Evolutionary conservation across 129 eudicot genomes (phyloP).

Genomic region (Artemisia tridentata): DNA sequence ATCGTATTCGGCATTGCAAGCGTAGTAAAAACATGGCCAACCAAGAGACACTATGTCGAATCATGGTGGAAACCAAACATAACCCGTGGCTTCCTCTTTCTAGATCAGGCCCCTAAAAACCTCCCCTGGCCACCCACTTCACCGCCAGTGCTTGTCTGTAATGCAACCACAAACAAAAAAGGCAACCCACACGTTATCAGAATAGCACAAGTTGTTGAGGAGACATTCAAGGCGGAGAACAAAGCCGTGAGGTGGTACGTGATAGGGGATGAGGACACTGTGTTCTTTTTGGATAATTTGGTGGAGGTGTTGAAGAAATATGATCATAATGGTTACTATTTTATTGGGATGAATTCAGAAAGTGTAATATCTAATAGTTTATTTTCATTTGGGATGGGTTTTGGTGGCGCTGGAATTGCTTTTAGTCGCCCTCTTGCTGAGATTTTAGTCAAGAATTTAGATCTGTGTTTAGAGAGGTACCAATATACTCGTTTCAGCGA

Average conservation of each 20-base stretch:
- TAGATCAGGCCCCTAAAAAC: conserved; percentile 46
- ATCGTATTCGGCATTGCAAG: conserved; percentile 57
- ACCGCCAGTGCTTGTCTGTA: conserved; percentile 45
- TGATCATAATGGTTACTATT: conserved; percentile 54
- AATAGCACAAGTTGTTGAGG: conserved; percentile 37
- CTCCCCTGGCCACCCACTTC: conserved; percentile 59
- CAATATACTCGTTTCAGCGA: conserved; percentile 46
- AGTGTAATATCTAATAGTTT: conserved; percentile 29
- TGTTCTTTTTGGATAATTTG: conserved; percentile 51
- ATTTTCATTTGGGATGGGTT: conserved; percentile 59
- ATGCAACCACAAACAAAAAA: conserved; percentile 20
- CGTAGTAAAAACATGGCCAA: conserved; percentile 34
- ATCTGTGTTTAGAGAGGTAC: conserved; percentile 51
- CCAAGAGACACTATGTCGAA: conserved; percentile 41
- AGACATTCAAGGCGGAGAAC: conserved; percentile 37
- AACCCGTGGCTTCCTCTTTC: conserved; percentile 53
- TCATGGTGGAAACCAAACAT: conserved; percentile 67
- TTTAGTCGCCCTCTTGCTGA: conserved; percentile 69
- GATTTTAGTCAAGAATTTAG: conserved; percentile 54
- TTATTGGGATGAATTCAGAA: conserved; percentile 65
- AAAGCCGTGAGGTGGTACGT: conserved; percentile 57
- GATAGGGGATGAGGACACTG: conserved; percentile 74
- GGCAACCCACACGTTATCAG: conserved; percentile 38
- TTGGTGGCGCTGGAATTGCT: conserved; percentile 86
- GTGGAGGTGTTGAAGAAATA: conserved; percentile 52